Conservation (phyloP, 2,329 filamentous ascomycete species). For the Cladosporium sp. region DNA sequence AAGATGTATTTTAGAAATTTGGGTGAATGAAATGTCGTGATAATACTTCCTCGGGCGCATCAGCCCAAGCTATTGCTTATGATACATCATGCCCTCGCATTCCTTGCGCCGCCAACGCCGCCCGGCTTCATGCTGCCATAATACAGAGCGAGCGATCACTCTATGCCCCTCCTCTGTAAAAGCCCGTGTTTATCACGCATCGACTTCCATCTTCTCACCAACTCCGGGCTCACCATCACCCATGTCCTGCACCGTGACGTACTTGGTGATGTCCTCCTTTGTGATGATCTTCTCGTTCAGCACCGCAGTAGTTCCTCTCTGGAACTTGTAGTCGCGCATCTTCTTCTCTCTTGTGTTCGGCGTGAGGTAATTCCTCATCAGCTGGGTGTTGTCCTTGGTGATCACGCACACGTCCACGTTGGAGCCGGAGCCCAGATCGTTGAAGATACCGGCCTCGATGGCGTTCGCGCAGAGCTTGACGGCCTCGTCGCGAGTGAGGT, state of each 20-base stretch:
- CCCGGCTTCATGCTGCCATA: slow-evolving; percentile 7
- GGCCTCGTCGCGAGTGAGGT: slow-evolving; percentile 72
- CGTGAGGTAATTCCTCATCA: slow-evolving; percentile 87
- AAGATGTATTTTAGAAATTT: too few species aligned
- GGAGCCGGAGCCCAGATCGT: slow-evolving; percentile 92
- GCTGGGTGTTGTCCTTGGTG: slow-evolving; percentile 86
- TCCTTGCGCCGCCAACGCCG: slow-evolving; percentile 1
- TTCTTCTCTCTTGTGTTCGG: slow-evolving; percentile 89
- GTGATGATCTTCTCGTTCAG: slow-evolving; percentile 94
- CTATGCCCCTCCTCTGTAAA: not conserved
- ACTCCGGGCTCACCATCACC: slow-evolving; percentile 59
- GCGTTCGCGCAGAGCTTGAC: slow-evolving; percentile 76
- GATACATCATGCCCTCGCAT: slow-evolving; percentile 7
- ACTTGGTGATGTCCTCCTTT: slow-evolving; percentile 89
- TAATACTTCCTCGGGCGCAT: too few species aligned
- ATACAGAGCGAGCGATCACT: not conserved
- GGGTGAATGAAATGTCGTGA: too few species aligned
- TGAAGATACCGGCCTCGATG: slow-evolving; percentile 95
- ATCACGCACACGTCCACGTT: slow-evolving; percentile 98
- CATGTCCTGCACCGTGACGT: slow-evolving; percentile 84
- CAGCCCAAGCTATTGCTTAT: not conserved
- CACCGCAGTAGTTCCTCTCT: slow-evolving; percentile 86
- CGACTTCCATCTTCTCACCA: slow-evolving; percentile 61
- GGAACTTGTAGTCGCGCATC: slow-evolving; percentile 87
- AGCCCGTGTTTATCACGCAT: slow-evolving; percentile 32